A percentile compares a stretch with the other conserved stretches of the same genome.
Evolutionary conservation across 495 filamentous ascomycete species (phyloP).

Genomic region (Hypoxylon fuscum): DNA sequence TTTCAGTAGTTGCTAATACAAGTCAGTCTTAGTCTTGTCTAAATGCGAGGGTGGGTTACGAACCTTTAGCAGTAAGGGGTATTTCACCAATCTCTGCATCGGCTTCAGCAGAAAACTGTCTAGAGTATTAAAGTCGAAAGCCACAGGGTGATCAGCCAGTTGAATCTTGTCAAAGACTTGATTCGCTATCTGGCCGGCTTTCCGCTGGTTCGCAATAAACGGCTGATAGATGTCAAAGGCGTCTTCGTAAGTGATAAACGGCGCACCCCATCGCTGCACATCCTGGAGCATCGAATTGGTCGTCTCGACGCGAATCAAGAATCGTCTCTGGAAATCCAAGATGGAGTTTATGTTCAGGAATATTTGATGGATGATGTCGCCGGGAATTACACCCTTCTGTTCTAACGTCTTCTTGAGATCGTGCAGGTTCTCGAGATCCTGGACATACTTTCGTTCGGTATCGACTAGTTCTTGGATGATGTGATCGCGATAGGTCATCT

Average conservation of each 20-base stretch:
- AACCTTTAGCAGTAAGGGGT: slow-evolving; percentile 89
- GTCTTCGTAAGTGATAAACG: slow-evolving; percentile 80
- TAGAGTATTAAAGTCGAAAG: slow-evolving; percentile 69
- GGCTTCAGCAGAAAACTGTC: slow-evolving; percentile 95
- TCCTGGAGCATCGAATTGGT: slow-evolving; percentile 82
- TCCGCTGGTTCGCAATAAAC: slow-evolving; percentile 92
- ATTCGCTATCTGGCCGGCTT: slow-evolving; percentile 68
- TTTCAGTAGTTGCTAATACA: slow-evolving; percentile 79
- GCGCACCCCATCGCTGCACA: slow-evolving; percentile 87
- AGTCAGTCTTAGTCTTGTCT: slow-evolving; percentile 4
- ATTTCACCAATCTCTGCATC: slow-evolving; percentile 94
- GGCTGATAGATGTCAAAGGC: slow-evolving; percentile 91
- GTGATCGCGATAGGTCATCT: slow-evolving; percentile 83
- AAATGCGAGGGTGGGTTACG: slow-evolving; percentile 28
- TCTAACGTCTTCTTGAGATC: slow-evolving; percentile 91
- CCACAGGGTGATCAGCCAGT: slow-evolving; percentile 61
- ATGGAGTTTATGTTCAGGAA: slow-evolving; percentile 96
- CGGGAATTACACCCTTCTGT: slow-evolving; percentile 84
- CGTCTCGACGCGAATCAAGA: slow-evolving; percentile 94
- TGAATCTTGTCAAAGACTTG: slow-evolving; percentile 70
- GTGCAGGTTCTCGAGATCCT: slow-evolving; percentile 93
- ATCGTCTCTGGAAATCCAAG: slow-evolving; percentile 92
- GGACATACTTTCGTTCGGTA: slow-evolving; percentile 98
- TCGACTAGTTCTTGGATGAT: slow-evolving; percentile 90
- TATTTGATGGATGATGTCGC: slow-evolving; percentile 91